phyloP scores from a whole-genome alignment of 164 flowering plant species.

The Kalanchoe fedtschenkoi region DNA sequence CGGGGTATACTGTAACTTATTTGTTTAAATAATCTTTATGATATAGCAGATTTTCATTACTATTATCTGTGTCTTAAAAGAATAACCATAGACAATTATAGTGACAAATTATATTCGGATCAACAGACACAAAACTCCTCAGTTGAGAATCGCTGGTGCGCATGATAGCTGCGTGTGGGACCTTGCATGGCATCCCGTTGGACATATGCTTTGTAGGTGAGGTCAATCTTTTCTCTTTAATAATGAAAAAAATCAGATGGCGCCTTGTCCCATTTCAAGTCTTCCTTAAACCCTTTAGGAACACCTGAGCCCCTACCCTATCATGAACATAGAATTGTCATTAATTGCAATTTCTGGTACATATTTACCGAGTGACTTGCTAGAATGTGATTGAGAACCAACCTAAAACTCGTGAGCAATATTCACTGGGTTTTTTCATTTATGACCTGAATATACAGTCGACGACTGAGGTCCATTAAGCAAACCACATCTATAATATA shows the following conservation, averaged over 20 bases:
- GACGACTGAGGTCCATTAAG: background rate
- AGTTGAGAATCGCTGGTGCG: slow-evolving; percentile 69
- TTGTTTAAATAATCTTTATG: background rate
- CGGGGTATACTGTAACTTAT: slow-evolving; percentile 50
- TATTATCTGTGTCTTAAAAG: background rate
- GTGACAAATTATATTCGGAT: background rate
- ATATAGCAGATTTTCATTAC: background rate
- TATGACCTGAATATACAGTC: background rate
- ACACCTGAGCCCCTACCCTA: background rate
- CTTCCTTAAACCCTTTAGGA: background rate
- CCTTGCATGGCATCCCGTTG: slow-evolving; percentile 99
- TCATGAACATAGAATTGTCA: background rate
- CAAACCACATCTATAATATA: background rate
- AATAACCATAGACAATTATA: background rate
- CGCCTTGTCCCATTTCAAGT: background rate
- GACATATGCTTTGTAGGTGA: slow-evolving; percentile 94
- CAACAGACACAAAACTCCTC: slow-evolving; percentile 91
- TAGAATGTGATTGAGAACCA: background rate
- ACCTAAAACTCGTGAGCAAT: background rate
- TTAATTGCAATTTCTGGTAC: background rate
- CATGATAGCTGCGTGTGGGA: slow-evolving; percentile 99
- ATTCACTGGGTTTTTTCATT: background rate
- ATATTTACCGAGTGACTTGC: background rate
- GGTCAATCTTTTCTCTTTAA: background rate
- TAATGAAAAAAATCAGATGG: background rate